Base-by-base conservation (phyloP, 2,329 filamentous ascomycete genomes). In the Colletotrichum sp. region DNA sequence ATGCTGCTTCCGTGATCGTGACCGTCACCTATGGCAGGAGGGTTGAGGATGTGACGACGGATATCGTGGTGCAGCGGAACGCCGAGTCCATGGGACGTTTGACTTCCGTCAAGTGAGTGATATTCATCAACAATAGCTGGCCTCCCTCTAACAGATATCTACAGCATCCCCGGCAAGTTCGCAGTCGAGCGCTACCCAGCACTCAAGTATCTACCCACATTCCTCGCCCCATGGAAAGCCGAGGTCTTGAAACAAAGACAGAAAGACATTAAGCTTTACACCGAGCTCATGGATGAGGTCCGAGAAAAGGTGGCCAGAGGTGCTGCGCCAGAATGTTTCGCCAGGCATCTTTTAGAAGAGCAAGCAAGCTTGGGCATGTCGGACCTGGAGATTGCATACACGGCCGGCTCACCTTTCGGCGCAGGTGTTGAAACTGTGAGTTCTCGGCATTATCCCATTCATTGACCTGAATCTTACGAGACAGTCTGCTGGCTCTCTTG, bases 401-500 rank as follows among this genome's bases (percentile, higher is more conserved):
- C 85, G 0, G 85, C 86, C 1, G 88, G 87, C 3, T 85, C 85
- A 3, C 84, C 88, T 0, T 89, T 89, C 32, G 88, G 86, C 0
- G 86, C 86, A 0, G 86, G 86, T 0, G 85, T 87, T 0, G 86
- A 87, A 75, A 87, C 86, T 0, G 85, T 86, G 77, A 79, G 83
- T 78, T 15, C 2, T 5, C 2, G 0, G 3, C 6, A 18, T 24
- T 5, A 13, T 6, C 5, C 26, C 55, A 28, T 13, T 7, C 6
- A 34, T 34, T 2, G 10, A 16, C 5, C 0, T 69, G 7, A 32
- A 34, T 6, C 60, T 3, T 15, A 44, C 57, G 24, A 9, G 1
- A 13, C 86, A 81, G 87, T 91, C 78, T 73, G 90, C 77, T 80
- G 90, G 71, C 75, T 91, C 82, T 74, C 87, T 81, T 76, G 88